Conservation (phyloP, 208 protist species). For the Porcisia hertigi region DNA sequence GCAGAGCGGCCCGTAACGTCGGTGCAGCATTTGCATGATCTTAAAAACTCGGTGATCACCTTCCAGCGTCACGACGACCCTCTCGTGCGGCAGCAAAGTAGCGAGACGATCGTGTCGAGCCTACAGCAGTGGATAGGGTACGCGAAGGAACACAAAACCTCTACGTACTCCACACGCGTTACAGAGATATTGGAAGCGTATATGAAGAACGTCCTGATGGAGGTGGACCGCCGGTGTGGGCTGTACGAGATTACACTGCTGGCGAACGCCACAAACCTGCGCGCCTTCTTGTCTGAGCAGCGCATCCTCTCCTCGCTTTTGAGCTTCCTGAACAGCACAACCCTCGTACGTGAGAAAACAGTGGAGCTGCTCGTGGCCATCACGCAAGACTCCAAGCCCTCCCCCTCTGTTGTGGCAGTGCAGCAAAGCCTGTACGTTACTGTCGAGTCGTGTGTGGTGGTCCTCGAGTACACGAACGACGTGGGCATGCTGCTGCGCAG, state of each 20-base stretch:
- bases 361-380: constrained; percentile 82
- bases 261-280: constrained; percentile 61
- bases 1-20: constrained; percentile 68
- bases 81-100: constrained; percentile 75
- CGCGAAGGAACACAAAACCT: constrained; percentile 79
- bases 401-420: constrained; percentile 50
- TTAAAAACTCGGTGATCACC: constrained; percentile 66
- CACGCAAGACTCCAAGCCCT: constrained; percentile 69
- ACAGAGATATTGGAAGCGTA: constrained; percentile 86
- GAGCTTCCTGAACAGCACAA: constrained; percentile 77
- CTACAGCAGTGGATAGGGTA: constrained; percentile 74
- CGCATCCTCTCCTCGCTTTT: constrained; percentile 78
- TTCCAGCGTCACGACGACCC: constrained; percentile 77
- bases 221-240: constrained; percentile 77
- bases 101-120: constrained; percentile 64
- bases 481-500: constrained; percentile 70
- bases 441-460: constrained; percentile 83
- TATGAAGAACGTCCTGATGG: constrained; percentile 78
- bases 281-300: constrained; percentile 67
- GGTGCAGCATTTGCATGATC: constrained; percentile 77
- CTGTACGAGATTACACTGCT: constrained; percentile 73
- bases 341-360: constrained; percentile 74
- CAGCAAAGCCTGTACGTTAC: constrained; percentile 77
- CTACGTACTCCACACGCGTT: constrained; percentile 83
- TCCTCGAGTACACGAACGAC: constrained; percentile 85